These are phyloP conservation scores for Amanita phalloides DNA, from an alignment of 768 basidiomycete species.

Conservation along the genomic window DNA sequence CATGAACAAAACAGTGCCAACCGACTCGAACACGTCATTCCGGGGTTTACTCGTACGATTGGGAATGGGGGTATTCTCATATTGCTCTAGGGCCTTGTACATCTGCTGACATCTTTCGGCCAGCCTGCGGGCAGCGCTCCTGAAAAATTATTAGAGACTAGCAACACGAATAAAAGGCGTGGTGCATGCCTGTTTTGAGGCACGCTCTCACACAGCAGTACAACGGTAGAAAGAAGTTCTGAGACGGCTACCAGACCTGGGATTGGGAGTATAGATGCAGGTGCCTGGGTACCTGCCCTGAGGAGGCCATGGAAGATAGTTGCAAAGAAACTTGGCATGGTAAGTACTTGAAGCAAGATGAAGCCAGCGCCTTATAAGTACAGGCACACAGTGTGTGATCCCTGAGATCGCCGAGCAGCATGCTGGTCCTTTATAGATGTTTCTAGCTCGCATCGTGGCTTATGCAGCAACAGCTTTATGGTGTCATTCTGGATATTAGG, in stretches of 20 bases:
- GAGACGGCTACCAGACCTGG: constrained; percentile 35
- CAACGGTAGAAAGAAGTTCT: constrained; percentile 29
- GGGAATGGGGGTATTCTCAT: constrained; percentile 19
- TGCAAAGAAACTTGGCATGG: too few species aligned
- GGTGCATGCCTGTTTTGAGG: constrained; percentile 31
- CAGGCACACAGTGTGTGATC: too few species aligned
- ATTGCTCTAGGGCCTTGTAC: constrained; percentile 26
- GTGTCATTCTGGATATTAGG: too few species aligned
- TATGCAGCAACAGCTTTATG: too few species aligned
- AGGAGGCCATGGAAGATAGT: not conserved
- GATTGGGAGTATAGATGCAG: constrained; percentile 36
- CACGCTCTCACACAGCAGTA: constrained; percentile 37
- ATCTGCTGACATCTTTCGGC: constrained; percentile 35
- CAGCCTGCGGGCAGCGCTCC: constrained; percentile 32
- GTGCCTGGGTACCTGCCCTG: constrained; percentile 23
- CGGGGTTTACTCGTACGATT: constrained; percentile 21
- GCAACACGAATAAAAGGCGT: not conserved
- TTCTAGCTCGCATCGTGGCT: too few species aligned
- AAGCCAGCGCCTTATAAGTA: too few species aligned
- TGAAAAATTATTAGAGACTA: constrained; percentile 11
- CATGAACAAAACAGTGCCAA: not conserved
- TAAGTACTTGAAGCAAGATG: too few species aligned
- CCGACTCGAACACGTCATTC: constrained; percentile 18
- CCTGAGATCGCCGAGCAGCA: too few species aligned
- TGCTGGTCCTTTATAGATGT: too few species aligned